Percentiles rank a stretch among this genome's conserved stretches.
Conservation (phyloP, 1,284 basidiomycete species). For the Leccinum huronense region DNA sequence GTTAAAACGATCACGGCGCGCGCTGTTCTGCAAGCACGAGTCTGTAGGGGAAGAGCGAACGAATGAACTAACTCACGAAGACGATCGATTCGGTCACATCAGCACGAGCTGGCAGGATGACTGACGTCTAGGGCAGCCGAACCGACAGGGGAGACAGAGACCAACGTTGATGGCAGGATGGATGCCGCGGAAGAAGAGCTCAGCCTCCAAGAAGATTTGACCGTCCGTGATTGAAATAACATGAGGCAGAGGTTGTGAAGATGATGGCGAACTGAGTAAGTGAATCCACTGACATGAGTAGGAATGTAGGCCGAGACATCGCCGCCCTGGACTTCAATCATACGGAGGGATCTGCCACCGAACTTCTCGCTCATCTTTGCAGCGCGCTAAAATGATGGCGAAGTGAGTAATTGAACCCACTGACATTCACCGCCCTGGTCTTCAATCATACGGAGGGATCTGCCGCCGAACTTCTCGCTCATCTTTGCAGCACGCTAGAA, state of each 20-base stretch:
- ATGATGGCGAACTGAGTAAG: no score
- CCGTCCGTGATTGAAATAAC: slow-evolving; percentile 99
- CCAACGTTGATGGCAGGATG: slow-evolving; percentile 99
- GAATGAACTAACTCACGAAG: no score
- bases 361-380: slow-evolving; percentile 99
- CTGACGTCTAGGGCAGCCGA: slow-evolving; percentile 96
- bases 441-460: slow-evolving; percentile 99
- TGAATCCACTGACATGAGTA: no score
- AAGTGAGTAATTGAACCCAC: slow-evolving; percentile 27
- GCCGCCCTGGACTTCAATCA: slow-evolving; percentile 99
- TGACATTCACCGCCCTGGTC: slow-evolving; percentile 98
- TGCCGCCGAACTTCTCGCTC: slow-evolving; percentile 97
- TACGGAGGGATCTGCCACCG: slow-evolving; percentile 97
- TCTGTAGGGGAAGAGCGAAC: no score
- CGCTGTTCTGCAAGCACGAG: no score
- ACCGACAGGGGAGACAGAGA: slow-evolving; percentile 99
- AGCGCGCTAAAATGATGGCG: slow-evolving; percentile 57
- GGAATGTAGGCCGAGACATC: no score
- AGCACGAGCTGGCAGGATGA: slow-evolving; percentile 11
- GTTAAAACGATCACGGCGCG: no score
- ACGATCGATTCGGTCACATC: no score
- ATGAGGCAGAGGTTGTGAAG: slow-evolving; percentile 34
- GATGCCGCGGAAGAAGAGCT: slow-evolving; percentile 99
- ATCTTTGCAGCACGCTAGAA: slow-evolving; percentile 92
- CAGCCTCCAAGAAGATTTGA: slow-evolving; percentile 99